phyloP scores from a whole-genome alignment of 495 filamentous ascomycete genomes.

The Apiosordaria backusii region DNA sequence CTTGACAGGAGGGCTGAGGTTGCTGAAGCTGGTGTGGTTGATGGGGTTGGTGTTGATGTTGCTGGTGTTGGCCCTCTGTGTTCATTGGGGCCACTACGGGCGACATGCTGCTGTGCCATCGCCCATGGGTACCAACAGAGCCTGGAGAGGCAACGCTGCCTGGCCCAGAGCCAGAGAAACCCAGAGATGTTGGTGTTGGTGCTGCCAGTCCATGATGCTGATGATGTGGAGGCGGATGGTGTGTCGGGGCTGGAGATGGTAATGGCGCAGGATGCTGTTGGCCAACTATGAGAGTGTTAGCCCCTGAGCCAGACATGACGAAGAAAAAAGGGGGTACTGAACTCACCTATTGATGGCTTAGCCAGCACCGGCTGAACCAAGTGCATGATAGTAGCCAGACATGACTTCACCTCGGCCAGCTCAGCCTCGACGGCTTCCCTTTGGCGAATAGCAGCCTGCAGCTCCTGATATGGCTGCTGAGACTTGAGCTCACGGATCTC shows the following conservation, averaged over 20 bases:
- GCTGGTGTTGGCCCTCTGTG: slow-evolving; percentile 19
- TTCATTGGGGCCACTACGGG: slow-evolving; percentile 18
- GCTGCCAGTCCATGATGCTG: slow-evolving; percentile 11
- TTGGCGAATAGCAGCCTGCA: slow-evolving; percentile 64
- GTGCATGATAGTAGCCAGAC: slow-evolving; percentile 56
- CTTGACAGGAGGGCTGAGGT: slow-evolving; percentile 20
- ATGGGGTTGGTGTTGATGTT: slow-evolving; percentile 11
- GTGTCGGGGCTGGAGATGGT: slow-evolving; percentile 15
- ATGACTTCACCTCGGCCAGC: slow-evolving; percentile 63
- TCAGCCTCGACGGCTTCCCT: slow-evolving; percentile 69
- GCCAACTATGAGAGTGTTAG: not conserved
- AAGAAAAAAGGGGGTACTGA: not conserved
- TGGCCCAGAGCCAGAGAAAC: slow-evolving; percentile 33
- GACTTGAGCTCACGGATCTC: slow-evolving; percentile 48
- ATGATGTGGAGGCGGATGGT: not conserved
- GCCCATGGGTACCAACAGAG: slow-evolving; percentile 23
- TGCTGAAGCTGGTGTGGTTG: slow-evolving; percentile 19
- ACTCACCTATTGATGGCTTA: slow-evolving; percentile 18
- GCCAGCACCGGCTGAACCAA: slow-evolving; percentile 60
- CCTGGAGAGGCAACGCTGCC: slow-evolving; percentile 38
- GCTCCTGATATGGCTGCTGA: slow-evolving; percentile 75
- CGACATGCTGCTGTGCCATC: slow-evolving; percentile 28
- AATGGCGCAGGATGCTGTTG: slow-evolving; percentile 2
- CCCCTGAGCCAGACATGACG: not conserved
- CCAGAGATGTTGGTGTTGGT: slow-evolving; percentile 21